Conservation (phyloP, 495 filamentous ascomycete species). For the Penicillium bovifimosum region DNA sequence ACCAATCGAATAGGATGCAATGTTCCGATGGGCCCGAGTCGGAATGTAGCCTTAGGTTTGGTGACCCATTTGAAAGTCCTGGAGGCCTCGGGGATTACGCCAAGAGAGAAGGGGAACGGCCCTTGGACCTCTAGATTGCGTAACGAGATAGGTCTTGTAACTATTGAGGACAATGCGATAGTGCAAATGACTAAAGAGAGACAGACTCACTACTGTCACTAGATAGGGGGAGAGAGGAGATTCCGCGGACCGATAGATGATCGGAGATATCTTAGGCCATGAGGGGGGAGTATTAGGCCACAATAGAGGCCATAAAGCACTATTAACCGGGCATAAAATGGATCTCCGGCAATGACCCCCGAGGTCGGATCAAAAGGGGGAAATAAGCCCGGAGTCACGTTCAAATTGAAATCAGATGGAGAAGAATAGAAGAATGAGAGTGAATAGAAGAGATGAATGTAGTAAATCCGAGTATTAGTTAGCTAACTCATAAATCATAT, state of each 20-base stretch:
- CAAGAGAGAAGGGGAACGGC: conserved; percentile 2
- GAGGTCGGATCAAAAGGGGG: too few relatives aligned
- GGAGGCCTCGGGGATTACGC: background rate
- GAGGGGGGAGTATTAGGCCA: background rate
- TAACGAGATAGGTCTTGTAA: background rate
- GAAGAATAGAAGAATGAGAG: too few relatives aligned
- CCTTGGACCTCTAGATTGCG: background rate
- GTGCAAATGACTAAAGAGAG: background rate
- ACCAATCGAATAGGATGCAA: background rate
- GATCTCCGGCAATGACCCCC: too few relatives aligned
- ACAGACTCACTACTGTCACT: too few relatives aligned
- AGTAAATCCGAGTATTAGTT: too few relatives aligned
- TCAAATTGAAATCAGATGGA: too few relatives aligned
- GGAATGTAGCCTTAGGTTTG: background rate
- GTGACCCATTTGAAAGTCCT: background rate
- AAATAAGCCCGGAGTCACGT: too few relatives aligned
- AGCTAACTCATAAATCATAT: background rate
- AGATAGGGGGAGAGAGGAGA: background rate
- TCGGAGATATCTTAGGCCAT: background rate
- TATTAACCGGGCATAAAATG: too few relatives aligned
- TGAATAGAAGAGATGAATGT: too few relatives aligned
- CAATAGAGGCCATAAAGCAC: background rate
- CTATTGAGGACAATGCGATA: background rate
- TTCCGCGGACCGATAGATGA: background rate
- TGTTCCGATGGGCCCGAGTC: background rate